A percentile compares a stretch with the other conserved stretches of the same genome.
Evolutionary conservation across 257 asterid species (phyloP).

Genomic region (Capsicum pubescens): DNA sequence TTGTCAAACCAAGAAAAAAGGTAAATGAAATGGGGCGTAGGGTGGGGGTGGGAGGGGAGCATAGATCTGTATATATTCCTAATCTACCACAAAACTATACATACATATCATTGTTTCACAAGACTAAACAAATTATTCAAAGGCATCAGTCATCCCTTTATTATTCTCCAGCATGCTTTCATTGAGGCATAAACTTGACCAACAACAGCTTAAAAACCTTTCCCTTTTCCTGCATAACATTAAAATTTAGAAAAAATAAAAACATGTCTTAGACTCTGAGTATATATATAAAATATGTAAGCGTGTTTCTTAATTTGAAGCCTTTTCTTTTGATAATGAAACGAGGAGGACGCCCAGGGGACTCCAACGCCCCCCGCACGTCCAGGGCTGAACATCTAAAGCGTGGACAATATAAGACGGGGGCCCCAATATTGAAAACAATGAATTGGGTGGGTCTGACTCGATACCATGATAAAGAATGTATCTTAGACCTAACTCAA

Average conservation of each 20-base stretch:
- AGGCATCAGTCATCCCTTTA: neutral
- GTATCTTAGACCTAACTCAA: too few relatives aligned
- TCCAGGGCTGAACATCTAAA: too few relatives aligned
- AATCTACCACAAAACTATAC: neutral
- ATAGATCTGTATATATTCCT: neutral
- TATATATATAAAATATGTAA: neutral
- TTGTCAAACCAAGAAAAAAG: neutral
- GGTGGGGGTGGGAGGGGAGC: too few relatives aligned
- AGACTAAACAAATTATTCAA: neutral
- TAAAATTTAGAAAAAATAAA: neutral
- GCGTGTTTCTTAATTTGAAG: neutral
- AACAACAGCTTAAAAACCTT: slow-evolving; percentile 45
- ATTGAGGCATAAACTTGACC: slow-evolving; percentile 42
- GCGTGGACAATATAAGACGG: too few relatives aligned
- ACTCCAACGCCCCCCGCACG: too few relatives aligned
- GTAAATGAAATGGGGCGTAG: neutral
- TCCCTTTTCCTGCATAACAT: slow-evolving; percentile 52
- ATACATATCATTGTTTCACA: neutral
- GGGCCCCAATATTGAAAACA: too few relatives aligned
- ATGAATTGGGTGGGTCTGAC: too few relatives aligned
- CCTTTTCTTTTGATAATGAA: neutral
- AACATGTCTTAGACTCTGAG: neutral
- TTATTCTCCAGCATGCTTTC: slow-evolving; percentile 36
- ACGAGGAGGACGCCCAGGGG: too few relatives aligned
- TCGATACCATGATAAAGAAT: too few relatives aligned